phyloP scores from a whole-genome alignment of 139 green algal species.

The Chlamydomonas asymmetrica region DNA sequence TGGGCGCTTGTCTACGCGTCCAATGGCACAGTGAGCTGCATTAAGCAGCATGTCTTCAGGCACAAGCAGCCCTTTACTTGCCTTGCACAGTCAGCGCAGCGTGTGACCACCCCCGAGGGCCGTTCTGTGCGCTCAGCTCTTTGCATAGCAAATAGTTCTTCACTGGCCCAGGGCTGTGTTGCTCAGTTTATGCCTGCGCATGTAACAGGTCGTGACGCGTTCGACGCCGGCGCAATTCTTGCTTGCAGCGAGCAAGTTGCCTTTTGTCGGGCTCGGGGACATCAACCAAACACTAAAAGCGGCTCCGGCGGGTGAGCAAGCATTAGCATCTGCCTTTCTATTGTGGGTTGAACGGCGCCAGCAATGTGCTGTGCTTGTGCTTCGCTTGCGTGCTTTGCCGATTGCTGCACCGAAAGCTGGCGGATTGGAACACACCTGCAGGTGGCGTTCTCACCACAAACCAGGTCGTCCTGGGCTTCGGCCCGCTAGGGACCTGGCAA shows the following conservation, averaged over 20 bases:
- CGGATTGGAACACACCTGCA: not conserved
- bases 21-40: conserved; percentile 27
- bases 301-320: not conserved
- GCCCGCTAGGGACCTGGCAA: conserved; percentile 31
- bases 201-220: too few species aligned
- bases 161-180: too few species aligned
- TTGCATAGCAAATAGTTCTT: too few species aligned
- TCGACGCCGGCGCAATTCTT: conserved; percentile 12
- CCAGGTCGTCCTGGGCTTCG: conserved; percentile 34
- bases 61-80: too few species aligned
- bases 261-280: conserved; percentile 13
- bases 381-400: not conserved
- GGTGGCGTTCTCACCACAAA: conserved; percentile 29
- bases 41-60: not conserved
- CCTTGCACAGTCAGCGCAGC: too few species aligned
- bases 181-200: too few species aligned
- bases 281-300: conserved; percentile 11
- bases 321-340: too few species aligned
- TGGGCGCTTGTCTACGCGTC: conserved; percentile 43
- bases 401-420: not conserved
- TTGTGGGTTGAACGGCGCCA: not conserved
- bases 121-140: too few species aligned
- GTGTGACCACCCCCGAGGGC: too few species aligned
- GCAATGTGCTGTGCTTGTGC: not conserved
- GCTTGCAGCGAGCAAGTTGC: conserved; percentile 10